These are phyloP conservation scores for Auriscalpium microsporum DNA, from an alignment of 768 basidiomycete genomes.

Conservation along the genomic window DNA sequence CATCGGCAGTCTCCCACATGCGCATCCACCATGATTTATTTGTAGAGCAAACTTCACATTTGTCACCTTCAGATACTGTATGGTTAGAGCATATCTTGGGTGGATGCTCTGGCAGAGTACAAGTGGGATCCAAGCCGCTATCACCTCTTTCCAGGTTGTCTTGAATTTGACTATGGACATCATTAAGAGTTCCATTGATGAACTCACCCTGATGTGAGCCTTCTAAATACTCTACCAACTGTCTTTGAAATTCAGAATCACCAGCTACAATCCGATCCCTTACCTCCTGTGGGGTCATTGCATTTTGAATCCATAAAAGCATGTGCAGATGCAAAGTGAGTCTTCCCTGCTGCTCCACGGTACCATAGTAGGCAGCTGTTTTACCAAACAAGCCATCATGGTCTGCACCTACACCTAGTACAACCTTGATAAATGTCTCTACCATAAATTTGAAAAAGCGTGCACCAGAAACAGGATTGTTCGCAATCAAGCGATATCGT, in stretches of 20 bases:
- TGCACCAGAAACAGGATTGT: slow-evolving; percentile 14
- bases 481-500: neutral
- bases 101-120: no score
- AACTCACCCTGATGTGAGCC: slow-evolving; percentile 11
- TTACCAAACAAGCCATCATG: slow-evolving; percentile 12
- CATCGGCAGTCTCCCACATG: slow-evolving; percentile 2
- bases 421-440: neutral
- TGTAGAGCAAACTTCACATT: no score
- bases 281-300: slow-evolving; percentile 12
- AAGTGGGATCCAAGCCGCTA: no score
- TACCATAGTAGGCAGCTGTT: slow-evolving; percentile 16
- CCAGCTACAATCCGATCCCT: slow-evolving; percentile 10
- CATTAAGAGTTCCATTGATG: neutral
- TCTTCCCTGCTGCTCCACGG: slow-evolving; percentile 1
- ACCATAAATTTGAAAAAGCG: slow-evolving; percentile 15
- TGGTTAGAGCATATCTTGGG: no score
- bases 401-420: neutral
- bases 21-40: neutral
- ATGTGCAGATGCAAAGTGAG: slow-evolving; percentile 18
- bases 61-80: no score
- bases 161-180: neutral
- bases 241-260: slow-evolving; percentile 4
- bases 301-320: slow-evolving; percentile 11
- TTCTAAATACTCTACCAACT: slow-evolving; percentile 10
- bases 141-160: neutral